A percentile compares a stretch with the other conserved stretches of the same genome.
Evolutionary conservation across 345 rosid species (phyloP).

Genomic region (Pseudoturritis turrita): DNA sequence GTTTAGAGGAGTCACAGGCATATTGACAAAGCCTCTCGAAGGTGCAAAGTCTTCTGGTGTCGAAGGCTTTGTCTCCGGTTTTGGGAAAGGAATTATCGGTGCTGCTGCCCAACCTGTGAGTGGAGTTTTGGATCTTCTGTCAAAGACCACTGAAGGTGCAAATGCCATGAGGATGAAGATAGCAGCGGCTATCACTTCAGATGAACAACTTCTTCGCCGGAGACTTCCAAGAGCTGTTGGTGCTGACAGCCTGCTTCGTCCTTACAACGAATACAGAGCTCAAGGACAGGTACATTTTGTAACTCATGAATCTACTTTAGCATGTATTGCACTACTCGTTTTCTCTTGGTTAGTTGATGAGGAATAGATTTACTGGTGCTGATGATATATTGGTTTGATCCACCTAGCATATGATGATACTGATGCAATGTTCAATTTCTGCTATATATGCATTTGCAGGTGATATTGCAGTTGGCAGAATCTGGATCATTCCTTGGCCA

Average conservation of each 20-base stretch:
- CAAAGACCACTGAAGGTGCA: constrained; percentile 99
- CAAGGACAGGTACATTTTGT: constrained; percentile 76
- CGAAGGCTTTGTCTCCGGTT: constrained; percentile 96
- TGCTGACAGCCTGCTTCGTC: constrained; percentile 88
- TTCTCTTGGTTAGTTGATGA: background rate
- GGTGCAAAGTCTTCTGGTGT: constrained; percentile 97
- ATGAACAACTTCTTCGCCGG: constrained; percentile 92
- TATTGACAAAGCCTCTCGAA: constrained; percentile 94
- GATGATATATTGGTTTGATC: background rate
- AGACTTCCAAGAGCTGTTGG: constrained; percentile 90
- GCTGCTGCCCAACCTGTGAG: constrained; percentile 99
- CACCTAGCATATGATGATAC: background rate
- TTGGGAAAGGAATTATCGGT: constrained; percentile 97
- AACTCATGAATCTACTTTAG: background rate
- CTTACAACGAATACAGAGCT: constrained; percentile 81
- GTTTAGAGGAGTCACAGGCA: constrained; percentile 97
- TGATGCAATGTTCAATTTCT: background rate
- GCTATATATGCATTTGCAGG: constrained; percentile 44
- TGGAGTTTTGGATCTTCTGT: constrained; percentile 95
- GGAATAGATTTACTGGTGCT: background rate
- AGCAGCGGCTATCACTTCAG: constrained; percentile 92
- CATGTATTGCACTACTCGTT: background rate
- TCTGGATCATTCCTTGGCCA: constrained; percentile 88
- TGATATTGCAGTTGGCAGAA: constrained; percentile 92
- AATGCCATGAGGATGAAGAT: constrained; percentile 99